Evolutionary conservation across 768 basidiomycete genomes (phyloP), one percentile per base, ranked within the genome.

Genomic region (Neoboletus magnificus): DNA sequence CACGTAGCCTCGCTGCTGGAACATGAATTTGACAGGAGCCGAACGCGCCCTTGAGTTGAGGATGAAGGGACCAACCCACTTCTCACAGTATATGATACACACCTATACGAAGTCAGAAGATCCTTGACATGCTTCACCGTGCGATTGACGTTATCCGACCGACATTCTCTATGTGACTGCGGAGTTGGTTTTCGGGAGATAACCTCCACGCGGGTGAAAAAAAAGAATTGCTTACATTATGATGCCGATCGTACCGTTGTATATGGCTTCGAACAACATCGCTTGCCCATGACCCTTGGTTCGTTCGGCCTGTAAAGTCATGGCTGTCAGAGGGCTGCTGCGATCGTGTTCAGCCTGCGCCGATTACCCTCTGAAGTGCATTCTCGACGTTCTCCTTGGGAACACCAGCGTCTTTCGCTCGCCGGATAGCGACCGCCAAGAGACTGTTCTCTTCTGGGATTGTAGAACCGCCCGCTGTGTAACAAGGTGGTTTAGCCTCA

Each of bases 341-440:
- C 11, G 30, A 27, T 41, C 42, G 22, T 23, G 42, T 37, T 43
- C 36, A 11, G 16, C 18, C 18, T 1, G 42, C 6, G 23, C 4
- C 1, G 55, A 13, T 23, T 60, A 83, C 87, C 73, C 77, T 82
- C 42, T 76, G 77, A 45, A 88, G 70, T 0, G 86, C 81, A 27
- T 76, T 82, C 55, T 83, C 83, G 6, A 89, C 81, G 68, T 86
- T 88, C 43, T 86, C 84, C 60, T 80, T 87, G 13, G 87, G 87
- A 11, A 88, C 80, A 32, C 84, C 82, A 48, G 74, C 71, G 0
- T 81, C 77, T 66, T 77, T 84, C 0, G 79, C 81, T 36, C 80
- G 73, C 61, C 79, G 83, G n/a, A 89, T 62, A 6, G 76, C 80
- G 6, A 74, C 66, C 2, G 82, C 81, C 44, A 89, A 72, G 3